These are phyloP conservation scores for Pythium rhizo-oryzae DNA, from an alignment of 352 stramenopile genomes.

Conservation along the genomic window DNA sequence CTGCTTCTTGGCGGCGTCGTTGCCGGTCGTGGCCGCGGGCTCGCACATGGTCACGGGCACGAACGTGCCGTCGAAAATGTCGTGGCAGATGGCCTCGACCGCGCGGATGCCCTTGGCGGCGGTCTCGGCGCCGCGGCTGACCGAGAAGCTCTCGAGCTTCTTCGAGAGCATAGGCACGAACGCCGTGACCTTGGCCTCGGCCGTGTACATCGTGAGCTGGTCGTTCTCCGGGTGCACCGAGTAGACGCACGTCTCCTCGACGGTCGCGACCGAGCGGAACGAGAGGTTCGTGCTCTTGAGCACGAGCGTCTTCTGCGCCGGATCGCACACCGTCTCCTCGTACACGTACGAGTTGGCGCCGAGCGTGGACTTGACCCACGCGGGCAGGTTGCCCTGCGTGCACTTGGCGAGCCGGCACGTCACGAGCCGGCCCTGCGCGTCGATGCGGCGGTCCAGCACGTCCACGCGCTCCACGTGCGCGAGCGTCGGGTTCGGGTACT, in stretches of 20 bases:
- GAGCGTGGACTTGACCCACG: slow-evolving; percentile 70
- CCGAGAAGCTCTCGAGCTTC: slow-evolving; percentile 84
- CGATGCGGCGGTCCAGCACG: slow-evolving; percentile 73
- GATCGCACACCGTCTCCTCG: slow-evolving; percentile 80
- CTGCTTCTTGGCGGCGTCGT: slow-evolving; percentile 15
- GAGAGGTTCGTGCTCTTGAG: slow-evolving; percentile 85
- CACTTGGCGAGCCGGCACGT: slow-evolving; percentile 75
- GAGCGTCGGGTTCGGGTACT: slow-evolving; percentile 84
- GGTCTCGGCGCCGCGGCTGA: slow-evolving; percentile 70
- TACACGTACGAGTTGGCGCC: slow-evolving; percentile 80
- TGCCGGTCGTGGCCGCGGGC: slow-evolving; percentile 11
- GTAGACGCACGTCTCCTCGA: slow-evolving; percentile 88
- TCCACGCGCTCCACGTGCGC: slow-evolving; percentile 84
- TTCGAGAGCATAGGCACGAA: slow-evolving; percentile 82
- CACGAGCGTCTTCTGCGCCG: slow-evolving; percentile 58
- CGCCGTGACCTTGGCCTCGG: slow-evolving; percentile 77
- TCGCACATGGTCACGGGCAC: slow-evolving; percentile 64
- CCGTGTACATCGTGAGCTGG: slow-evolving; percentile 64
- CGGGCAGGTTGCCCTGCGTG: slow-evolving; percentile 73
- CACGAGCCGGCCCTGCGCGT: slow-evolving; percentile 64
- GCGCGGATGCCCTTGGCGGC: slow-evolving; percentile 79
- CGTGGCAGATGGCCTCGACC: slow-evolving; percentile 80
- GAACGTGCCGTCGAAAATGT: slow-evolving; percentile 88
- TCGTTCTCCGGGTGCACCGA: slow-evolving; percentile 61
- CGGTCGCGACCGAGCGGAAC: slow-evolving; percentile 72